Evolutionary conservation across 106 monocot genomes (phyloP).

Genomic region (Amphibolis antarctica): DNA sequence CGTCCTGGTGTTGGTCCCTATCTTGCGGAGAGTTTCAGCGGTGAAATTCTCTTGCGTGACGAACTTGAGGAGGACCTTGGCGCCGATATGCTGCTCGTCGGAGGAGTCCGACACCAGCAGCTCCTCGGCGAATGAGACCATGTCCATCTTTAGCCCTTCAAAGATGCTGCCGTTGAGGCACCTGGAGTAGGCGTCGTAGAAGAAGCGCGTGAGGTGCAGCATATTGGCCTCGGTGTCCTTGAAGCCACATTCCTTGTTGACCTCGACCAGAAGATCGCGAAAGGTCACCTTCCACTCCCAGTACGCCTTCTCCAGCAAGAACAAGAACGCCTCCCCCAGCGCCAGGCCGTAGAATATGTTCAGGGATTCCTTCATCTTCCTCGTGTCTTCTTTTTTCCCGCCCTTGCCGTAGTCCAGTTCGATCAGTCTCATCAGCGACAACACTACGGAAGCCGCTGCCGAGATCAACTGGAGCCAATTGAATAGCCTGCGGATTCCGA

Average conservation of each 20-base stretch:
- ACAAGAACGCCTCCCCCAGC: conserved; percentile 56
- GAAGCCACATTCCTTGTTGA: conserved; percentile 40
- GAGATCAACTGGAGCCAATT: conserved; percentile 76
- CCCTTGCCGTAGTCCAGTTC: conserved; percentile 46
- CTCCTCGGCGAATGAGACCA: conserved; percentile 67
- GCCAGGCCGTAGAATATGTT: conserved; percentile 74
- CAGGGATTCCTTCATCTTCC: conserved; percentile 48
- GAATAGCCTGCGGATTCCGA: conserved; percentile 2
- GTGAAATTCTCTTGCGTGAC: conserved; percentile 25
- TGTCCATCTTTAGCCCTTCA: conserved; percentile 86
- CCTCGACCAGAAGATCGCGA: conserved; percentile 32
- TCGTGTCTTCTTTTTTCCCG: conserved; percentile 14
- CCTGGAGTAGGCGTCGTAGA: conserved; percentile 67
- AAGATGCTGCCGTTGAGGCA: conserved; percentile 77
- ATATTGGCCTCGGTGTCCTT: conserved; percentile 17
- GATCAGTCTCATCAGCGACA: conserved; percentile 48
- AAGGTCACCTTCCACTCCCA: conserved; percentile 71
- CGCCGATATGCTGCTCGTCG: conserved; percentile 76
- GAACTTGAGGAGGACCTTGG: conserved; percentile 39
- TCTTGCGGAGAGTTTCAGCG: conserved; percentile 40
- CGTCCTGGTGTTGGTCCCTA: conserved; percentile 30
- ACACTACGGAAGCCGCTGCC: conserved; percentile 46
- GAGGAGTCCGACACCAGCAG: conserved; percentile 39
- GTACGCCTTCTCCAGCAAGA: conserved; percentile 48
- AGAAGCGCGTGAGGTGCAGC: conserved; percentile 49